phyloP scores from a whole-genome alignment of 352 stramenopile species.

The Plasmopara muralis region DNA sequence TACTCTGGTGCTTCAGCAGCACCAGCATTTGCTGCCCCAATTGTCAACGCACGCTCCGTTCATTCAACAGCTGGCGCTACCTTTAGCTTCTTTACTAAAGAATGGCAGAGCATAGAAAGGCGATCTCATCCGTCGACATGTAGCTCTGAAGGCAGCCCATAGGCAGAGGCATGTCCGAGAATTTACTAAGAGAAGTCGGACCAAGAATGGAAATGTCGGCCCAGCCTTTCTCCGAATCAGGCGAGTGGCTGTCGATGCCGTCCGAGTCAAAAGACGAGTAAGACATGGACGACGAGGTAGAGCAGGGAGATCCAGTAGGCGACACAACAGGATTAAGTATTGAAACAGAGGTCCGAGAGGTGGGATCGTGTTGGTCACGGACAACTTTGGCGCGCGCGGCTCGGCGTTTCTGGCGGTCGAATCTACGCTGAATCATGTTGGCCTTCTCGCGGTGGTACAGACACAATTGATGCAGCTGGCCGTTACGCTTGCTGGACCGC shows the following conservation, averaged over 20 bases:
- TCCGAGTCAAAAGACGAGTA: constrained; percentile 27
- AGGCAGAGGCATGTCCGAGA: constrained; percentile 19
- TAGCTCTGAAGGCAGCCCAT: constrained; percentile 32
- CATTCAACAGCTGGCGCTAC: too few relatives aligned
- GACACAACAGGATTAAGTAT: constrained; percentile 28
- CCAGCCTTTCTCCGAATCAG: constrained; percentile 62
- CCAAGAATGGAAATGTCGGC: constrained; percentile 32
- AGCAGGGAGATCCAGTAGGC: constrained; percentile 20
- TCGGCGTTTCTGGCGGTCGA: constrained; percentile 83
- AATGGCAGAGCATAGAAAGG: constrained; percentile 80
- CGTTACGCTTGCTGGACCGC: constrained; percentile 80
- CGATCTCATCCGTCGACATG: constrained; percentile 78
- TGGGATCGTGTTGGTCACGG: constrained; percentile 5
- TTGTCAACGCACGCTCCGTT: constrained; percentile 6
- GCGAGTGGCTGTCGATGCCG: constrained; percentile 50
- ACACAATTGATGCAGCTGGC: constrained; percentile 81
- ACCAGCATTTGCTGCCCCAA: constrained; percentile 47
- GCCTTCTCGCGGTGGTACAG: constrained; percentile 85
- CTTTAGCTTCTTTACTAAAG: constrained; percentile 39
- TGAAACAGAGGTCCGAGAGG: constrained; percentile 21
- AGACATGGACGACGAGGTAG: constrained; percentile 8
- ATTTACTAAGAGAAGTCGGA: constrained; percentile 19
- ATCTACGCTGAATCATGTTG: constrained; percentile 87
- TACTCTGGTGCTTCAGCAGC: constrained; percentile 6
- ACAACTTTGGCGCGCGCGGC: constrained; percentile 50